A percentile compares a stretch with the other conserved stretches of the same genome.
Conservation (phyloP, 495 filamentous ascomycete genomes). For the Bombardia bombarda region DNA sequence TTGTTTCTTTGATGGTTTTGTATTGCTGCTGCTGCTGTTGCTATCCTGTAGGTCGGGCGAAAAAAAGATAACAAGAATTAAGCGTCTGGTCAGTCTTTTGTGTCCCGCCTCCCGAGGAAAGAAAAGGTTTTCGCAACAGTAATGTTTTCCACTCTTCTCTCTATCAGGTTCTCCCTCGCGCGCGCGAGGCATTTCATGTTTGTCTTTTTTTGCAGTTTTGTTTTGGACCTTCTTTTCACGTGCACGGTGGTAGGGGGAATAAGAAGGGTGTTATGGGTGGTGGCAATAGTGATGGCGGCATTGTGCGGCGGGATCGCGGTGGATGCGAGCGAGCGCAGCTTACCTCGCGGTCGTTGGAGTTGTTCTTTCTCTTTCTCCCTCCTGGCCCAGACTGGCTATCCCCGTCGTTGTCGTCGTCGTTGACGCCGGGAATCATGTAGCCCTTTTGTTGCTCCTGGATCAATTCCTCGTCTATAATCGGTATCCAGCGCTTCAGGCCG, state of each 20-base stretch:
- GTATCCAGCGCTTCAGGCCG: slow-evolving; percentile 69
- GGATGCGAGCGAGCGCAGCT: slow-evolving; percentile 26
- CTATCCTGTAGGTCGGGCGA: slow-evolving; percentile 18
- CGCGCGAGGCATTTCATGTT: neutral
- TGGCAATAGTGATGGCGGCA: slow-evolving; percentile 1
- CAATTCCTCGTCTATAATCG: slow-evolving; percentile 71
- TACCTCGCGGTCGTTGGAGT: slow-evolving; percentile 54
- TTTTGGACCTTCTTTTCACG: neutral
- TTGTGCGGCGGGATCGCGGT: slow-evolving; percentile 8
- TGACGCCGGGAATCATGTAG: slow-evolving; percentile 49
- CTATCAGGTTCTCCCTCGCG: neutral
- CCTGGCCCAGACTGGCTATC: slow-evolving; percentile 9
- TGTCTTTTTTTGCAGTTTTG: neutral
- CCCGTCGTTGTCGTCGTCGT: slow-evolving; percentile 49
- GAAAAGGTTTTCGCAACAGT: too few relatives aligned
- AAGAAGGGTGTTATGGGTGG: neutral
- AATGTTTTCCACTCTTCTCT: slow-evolving; percentile 8
- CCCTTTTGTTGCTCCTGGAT: slow-evolving; percentile 68
- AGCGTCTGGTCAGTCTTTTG: slow-evolving; percentile 22
- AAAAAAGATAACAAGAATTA: slow-evolving; percentile 15
- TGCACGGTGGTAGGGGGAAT: neutral
- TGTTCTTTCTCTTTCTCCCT: slow-evolving; percentile 65
- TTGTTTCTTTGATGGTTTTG: slow-evolving; percentile 21
- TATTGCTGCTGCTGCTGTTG: slow-evolving; percentile 9
- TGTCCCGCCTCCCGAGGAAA: too few relatives aligned